Evolutionary conservation across 371 early-diverging fungal genomes (phyloP).

Genomic region (Rhizopus arrhizus): DNA sequence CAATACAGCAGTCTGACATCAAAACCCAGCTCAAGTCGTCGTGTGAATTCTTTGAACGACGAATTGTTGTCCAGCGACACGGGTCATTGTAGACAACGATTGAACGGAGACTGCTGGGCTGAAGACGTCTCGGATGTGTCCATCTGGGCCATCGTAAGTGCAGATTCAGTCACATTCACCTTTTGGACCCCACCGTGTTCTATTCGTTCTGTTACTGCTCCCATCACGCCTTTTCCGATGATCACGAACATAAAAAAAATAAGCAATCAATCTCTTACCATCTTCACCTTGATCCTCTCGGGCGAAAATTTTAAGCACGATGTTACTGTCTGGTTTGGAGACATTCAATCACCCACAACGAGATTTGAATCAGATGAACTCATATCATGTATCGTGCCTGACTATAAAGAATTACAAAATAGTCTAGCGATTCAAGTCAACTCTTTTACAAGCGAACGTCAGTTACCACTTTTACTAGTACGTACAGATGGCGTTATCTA

Average conservation of each 20-base stretch:
- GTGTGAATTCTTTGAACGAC: constrained; percentile 49
- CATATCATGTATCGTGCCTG: constrained; percentile 55
- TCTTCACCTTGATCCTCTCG: constrained; percentile 37
- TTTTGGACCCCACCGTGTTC: constrained; percentile 59
- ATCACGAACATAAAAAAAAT: too few species aligned
- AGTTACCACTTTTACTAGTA: constrained; percentile 26
- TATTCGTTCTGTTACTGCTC: not conserved
- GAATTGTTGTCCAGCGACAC: constrained; percentile 3
- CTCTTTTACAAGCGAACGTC: constrained; percentile 12
- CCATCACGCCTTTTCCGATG: constrained; percentile 44
- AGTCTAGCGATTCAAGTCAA: constrained; percentile 27
- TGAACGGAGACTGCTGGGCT: constrained; percentile 66
- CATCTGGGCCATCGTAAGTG: constrained; percentile 90
- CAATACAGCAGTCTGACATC: constrained; percentile 25
- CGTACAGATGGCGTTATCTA: not conserved
- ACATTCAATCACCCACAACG: constrained; percentile 41
- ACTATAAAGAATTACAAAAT: constrained; percentile 23
- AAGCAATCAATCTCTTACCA: constrained; percentile 1
- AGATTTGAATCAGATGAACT: constrained; percentile 56
- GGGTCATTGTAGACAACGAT: not conserved
- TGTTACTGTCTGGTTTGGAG: constrained; percentile 72
- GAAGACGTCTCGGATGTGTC: constrained; percentile 87
- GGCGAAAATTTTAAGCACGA: constrained; percentile 72
- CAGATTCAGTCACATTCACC: constrained; percentile 74
- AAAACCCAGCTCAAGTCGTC: constrained; percentile 29